A percentile compares a stretch with the other conserved stretches of the same genome.
These are phyloP conservation scores for Yamadazyma triangularis DNA, from an alignment of 1,139 yeast genomes.

Conservation along the genomic window DNA sequence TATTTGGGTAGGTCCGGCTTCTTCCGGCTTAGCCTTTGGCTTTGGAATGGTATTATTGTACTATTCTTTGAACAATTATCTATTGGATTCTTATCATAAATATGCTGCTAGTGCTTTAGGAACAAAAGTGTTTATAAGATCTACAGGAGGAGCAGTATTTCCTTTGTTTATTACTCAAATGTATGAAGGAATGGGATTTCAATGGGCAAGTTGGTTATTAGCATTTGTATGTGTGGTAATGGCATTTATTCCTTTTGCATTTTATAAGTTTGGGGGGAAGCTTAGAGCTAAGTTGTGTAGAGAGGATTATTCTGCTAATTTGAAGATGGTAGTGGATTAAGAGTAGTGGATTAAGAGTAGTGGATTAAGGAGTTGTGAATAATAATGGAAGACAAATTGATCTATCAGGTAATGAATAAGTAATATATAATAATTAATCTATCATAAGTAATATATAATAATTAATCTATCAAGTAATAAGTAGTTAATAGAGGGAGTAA, in stretches of 20 bases:
- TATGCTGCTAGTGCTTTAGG: conserved; percentile 91
- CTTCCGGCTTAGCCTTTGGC: conserved; percentile 85
- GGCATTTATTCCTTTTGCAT: conserved; percentile 77
- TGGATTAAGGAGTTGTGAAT: no score
- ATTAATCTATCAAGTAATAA: no score
- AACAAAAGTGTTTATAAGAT: conserved; percentile 82
- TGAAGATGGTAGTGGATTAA: conserved; percentile 5
- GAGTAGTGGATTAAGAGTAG: no score
- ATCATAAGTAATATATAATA: no score
- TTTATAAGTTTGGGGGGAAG: conserved; percentile 63
- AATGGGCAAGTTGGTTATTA: conserved; percentile 80
- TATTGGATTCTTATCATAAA: conserved; percentile 81
- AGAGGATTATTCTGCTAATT: conserved; percentile 49
- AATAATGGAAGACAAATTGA: no score
- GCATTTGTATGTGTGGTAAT: conserved; percentile 82
- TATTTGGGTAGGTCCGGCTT: conserved; percentile 94
- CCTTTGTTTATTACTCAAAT: conserved; percentile 84
- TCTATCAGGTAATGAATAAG: no score
- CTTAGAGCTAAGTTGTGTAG: conserved; percentile 65
- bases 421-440: no score
- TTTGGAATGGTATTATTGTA: conserved; percentile 89
- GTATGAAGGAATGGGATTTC: conserved; percentile 69
- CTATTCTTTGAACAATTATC: conserved; percentile 82
- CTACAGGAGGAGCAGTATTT: conserved; percentile 87
- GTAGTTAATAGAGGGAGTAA: no score